These are phyloP conservation scores for Russula virescens DNA, from an alignment of 768 basidiomycete genomes.

Conservation along the genomic window DNA sequence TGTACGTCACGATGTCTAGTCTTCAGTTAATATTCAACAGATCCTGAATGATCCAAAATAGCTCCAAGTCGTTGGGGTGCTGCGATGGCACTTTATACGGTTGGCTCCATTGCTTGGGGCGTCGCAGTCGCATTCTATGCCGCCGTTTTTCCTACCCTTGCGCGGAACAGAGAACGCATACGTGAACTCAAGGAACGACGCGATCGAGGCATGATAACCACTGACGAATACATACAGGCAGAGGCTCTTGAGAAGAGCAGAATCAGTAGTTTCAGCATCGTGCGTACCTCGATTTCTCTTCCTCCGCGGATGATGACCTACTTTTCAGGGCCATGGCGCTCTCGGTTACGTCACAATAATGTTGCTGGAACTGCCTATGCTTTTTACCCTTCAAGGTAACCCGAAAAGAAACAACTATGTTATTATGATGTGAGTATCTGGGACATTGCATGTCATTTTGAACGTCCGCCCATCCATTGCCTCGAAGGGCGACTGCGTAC, in stretches of 20 bases:
- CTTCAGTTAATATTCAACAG: too few species aligned
- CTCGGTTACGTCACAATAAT: constrained; percentile 65
- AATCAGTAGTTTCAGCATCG: constrained; percentile 54
- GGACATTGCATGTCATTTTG: not conserved
- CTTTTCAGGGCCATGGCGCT: constrained; percentile 56
- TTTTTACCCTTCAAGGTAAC: constrained; percentile 54
- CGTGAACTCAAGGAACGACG: constrained; percentile 49
- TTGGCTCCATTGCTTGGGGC: constrained; percentile 72
- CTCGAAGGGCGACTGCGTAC: constrained; percentile 51
- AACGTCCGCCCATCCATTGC: not conserved
- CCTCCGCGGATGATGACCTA: not conserved
- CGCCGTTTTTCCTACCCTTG: constrained; percentile 71
- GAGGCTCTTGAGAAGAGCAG: constrained; percentile 79
- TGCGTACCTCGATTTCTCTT: constrained; percentile 40
- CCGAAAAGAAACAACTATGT: constrained; percentile 69
- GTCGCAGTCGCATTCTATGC: constrained; percentile 79
- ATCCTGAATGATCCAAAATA: constrained; percentile 26
- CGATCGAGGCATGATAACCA: constrained; percentile 50
- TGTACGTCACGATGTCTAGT: constrained; percentile 36
- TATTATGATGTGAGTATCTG: constrained; percentile 49
- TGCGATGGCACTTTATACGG: constrained; percentile 73
- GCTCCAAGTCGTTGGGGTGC: constrained; percentile 62
- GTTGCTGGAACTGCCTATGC: constrained; percentile 59
- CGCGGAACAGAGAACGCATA: constrained; percentile 64
- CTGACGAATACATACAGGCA: constrained; percentile 62